phyloP scores from a whole-genome alignment of 75 land plant genomes.

The Chamaecyparis obtusa region DNA sequence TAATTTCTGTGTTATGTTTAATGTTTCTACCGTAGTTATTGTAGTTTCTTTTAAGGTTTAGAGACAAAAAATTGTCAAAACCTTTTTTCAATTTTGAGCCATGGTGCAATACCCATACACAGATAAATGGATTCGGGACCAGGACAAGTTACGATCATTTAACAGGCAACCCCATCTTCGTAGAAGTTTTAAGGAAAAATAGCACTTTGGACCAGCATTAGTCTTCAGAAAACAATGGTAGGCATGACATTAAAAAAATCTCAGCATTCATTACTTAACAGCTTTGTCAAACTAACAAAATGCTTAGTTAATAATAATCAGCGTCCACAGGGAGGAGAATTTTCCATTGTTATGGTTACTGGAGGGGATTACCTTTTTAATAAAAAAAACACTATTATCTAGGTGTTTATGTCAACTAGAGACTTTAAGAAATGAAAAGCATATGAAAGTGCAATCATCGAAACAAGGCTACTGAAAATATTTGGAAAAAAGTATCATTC shows the following conservation, averaged over 20 bases:
- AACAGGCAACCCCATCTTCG: not conserved
- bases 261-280: not conserved
- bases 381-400: too few relatives aligned
- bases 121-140: not conserved
- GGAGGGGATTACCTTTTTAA: too few relatives aligned
- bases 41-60: not conserved
- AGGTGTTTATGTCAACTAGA: too few relatives aligned
- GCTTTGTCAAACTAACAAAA: too few relatives aligned
- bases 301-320: not conserved
- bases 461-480: not conserved
- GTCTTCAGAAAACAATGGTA: not conserved
- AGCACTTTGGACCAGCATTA: not conserved
- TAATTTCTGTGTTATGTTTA: too few relatives aligned
- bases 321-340: not conserved
- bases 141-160: not conserved
- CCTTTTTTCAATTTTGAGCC: not conserved
- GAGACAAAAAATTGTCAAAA: not conserved
- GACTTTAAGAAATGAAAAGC: too few relatives aligned
- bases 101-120: not conserved
- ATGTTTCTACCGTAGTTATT: too few relatives aligned
- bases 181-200: not conserved
- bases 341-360: too few relatives aligned
- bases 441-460: not conserved
- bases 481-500: not conserved
- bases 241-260: not conserved